Evolutionary conservation across 441 rosid genomes (phyloP), one percentile per base, ranked within the genome.

Genomic region (Biscutella laevigata): DNA sequence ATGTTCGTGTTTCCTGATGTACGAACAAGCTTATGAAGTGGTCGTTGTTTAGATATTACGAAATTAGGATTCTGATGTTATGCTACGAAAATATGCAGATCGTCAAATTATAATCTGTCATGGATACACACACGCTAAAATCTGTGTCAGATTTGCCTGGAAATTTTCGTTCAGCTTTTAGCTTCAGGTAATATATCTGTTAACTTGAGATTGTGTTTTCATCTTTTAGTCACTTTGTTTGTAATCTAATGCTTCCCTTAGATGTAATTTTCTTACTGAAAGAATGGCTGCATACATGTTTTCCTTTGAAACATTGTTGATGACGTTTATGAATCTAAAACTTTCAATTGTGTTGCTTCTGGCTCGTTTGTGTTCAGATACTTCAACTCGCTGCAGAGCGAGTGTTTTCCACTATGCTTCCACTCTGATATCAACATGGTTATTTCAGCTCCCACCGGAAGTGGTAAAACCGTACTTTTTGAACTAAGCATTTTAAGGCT

Each of bases 361-460:
- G 25, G 55, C 50, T 67, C 42, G 51, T 47, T 14, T 59, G 30
- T 42, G 34, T 65, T 69, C 74, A 92, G 97, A 73, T 92, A 88
- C 77, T 88, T 92, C 39, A 92, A 92, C 71, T 84, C 95, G 9
- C 71, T 92, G 70, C 99, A 92, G 71, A 92, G 95, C 47, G 99
- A 92, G 70, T 92, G 99, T 45, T 92, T 84, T 67, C 90, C 94
- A 16, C 64, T 72, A 6, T 92, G 97, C 63, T 92, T 79, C 66
- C 75, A 80, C 30, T 84, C 94, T 14, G 92, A 88, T 61, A 68
- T 74, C 62, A 88, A 83, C 77, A 92, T 92, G 97, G 92, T 88
- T 40, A 68, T 92, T 43, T 88, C 97, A 3, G 97, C 99, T 8
- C 99, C 99, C 3, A 88, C 99, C 41, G 99, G 99, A 49, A 92